Evolutionary conservation across 75 land plant species (phyloP).

Genomic region (Pseudotsuga menziesii): DNA sequence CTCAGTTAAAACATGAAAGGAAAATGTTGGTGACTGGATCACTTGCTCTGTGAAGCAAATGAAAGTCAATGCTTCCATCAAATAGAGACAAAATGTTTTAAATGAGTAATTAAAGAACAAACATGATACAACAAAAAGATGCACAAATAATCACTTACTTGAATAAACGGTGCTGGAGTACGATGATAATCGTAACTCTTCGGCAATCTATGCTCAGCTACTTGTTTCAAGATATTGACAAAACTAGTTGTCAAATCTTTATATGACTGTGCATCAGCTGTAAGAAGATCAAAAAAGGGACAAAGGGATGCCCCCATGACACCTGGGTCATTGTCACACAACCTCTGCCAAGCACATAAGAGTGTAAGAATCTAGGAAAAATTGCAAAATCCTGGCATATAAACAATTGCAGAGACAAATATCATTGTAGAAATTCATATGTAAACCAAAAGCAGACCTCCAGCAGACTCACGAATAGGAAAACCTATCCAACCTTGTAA

Average conservation of each 20-base stretch:
- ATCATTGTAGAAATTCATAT: background rate
- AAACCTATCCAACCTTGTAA: background rate
- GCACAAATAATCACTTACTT: slow-evolving; percentile 42
- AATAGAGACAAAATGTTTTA: background rate
- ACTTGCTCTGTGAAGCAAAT: background rate
- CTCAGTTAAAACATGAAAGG: background rate
- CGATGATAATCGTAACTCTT: slow-evolving; percentile 91
- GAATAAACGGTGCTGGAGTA: slow-evolving; percentile 97
- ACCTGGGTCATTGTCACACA: slow-evolving; percentile 95
- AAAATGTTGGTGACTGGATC: background rate
- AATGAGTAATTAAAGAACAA: background rate
- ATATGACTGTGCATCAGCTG: slow-evolving; percentile 59
- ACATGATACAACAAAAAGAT: background rate
- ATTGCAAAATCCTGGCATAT: background rate
- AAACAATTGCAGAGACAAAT: background rate
- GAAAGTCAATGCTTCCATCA: background rate
- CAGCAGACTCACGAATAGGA: background rate
- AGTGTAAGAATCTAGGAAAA: slow-evolving; percentile 3
- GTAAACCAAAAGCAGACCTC: slow-evolving; percentile 1
- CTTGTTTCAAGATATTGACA: slow-evolving; percentile 97
- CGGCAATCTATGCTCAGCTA: slow-evolving; percentile 79
- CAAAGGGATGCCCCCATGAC: slow-evolving; percentile 96
- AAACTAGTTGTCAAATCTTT: slow-evolving; percentile 73
- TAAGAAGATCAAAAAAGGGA: slow-evolving; percentile 82
- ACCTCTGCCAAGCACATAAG: slow-evolving; percentile 38